Evolutionary conservation across 108 stramenopile species (phyloP).

Genomic region (Phaeodactylum tricornutum): DNA sequence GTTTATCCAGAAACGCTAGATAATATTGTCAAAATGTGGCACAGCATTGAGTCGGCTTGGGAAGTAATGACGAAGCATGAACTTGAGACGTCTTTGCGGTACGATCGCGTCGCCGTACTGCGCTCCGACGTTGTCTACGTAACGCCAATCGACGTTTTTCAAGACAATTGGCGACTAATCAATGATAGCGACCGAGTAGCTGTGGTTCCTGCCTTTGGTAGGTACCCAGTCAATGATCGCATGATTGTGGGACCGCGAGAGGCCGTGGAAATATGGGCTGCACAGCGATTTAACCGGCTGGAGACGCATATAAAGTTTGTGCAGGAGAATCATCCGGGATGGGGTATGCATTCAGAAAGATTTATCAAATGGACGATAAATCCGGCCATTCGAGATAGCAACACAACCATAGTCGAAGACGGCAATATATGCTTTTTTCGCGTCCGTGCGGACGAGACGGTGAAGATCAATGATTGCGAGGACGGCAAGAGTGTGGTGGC

Average conservation of each 20-base stretch:
- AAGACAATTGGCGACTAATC: conserved; percentile 3
- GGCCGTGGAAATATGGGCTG: conserved; percentile 46
- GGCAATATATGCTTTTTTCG: conserved; percentile 29
- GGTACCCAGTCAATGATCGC: conserved; percentile 33
- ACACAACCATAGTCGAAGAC: too few species aligned
- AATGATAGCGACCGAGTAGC: conserved; percentile 15
- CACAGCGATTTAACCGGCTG: conserved; percentile 31
- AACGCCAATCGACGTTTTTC: conserved; percentile 35
- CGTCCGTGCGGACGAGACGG: conserved; percentile 26
- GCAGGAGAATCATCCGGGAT: conserved; percentile 14
- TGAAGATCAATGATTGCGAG: conserved; percentile 22
- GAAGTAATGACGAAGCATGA: conserved; percentile 18
- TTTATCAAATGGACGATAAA: conserved; percentile 26
- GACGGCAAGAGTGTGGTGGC: too few species aligned
- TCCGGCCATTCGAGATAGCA: conserved; percentile 26
- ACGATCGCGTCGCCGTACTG: conserved; percentile 37
- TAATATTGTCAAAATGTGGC: conserved; percentile 41
- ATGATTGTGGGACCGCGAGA: conserved; percentile 41
- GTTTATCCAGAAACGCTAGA: conserved; percentile 6
- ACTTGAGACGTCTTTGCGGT: too few species aligned
- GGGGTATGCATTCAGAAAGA: conserved; percentile 28
- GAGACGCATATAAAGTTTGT: conserved; percentile 15
- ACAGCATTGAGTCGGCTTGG: conserved; percentile 24
- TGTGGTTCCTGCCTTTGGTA: conserved; percentile 18
- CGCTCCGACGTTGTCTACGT: conserved; percentile 37